phyloP scores from a whole-genome alignment of 2,329 filamentous ascomycete genomes.

The Aspergillus phoenicis region DNA sequence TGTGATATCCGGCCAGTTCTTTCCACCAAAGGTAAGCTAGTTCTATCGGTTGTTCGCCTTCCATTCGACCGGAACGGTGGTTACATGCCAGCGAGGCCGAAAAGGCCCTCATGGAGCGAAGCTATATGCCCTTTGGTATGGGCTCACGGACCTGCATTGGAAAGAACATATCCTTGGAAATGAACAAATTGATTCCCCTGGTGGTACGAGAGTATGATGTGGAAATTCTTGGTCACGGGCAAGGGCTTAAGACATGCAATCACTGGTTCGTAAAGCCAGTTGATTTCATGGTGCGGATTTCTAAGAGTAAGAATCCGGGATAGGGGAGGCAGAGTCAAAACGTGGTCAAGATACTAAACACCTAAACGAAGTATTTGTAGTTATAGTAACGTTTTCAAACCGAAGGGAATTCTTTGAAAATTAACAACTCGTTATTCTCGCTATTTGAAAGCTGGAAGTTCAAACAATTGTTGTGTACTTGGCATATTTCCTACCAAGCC shows the following conservation, averaged over 20 bases:
- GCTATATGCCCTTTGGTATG: constrained; percentile 35
- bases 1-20: constrained; percentile 44
- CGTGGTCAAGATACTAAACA: too few relatives aligned
- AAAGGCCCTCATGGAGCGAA: not conserved
- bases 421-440: too few relatives aligned
- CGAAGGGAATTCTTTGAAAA: too few relatives aligned
- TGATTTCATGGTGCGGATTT: constrained; percentile 32
- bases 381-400: too few relatives aligned
- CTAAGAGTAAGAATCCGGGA: too few relatives aligned
- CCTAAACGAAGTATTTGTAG: too few relatives aligned
- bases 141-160: constrained; percentile 37
- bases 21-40: constrained; percentile 30
- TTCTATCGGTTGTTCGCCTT: too few relatives aligned
- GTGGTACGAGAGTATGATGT: constrained; percentile 37
- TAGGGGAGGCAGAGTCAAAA: too few relatives aligned
- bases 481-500: too few relatives aligned
- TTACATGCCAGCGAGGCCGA: constrained; percentile 42
- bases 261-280: constrained; percentile 49
- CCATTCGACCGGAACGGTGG: constrained; percentile 49
- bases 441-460: too few relatives aligned
- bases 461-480: too few relatives aligned
- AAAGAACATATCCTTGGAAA: constrained; percentile 44
- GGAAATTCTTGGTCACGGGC: constrained; percentile 7
- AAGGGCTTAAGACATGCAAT: constrained; percentile 42
- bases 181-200: constrained; percentile 40